phyloP scores from a whole-genome alignment of 306 rosid species.

The Corylus heterophylla region DNA sequence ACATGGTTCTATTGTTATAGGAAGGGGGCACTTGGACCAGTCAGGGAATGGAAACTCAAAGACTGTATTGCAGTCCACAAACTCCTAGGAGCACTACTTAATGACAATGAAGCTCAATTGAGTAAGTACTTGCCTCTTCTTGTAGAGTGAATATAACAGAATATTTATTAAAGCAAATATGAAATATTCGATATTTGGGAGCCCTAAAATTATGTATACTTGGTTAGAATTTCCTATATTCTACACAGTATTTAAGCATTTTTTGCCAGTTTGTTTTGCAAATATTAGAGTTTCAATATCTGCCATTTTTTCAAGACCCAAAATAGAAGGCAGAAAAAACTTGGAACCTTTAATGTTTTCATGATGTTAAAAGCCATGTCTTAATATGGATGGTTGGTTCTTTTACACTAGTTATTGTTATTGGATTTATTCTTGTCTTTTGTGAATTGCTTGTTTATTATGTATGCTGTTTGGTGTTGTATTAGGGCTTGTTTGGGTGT shows the following conservation, averaged over 20 bases:
- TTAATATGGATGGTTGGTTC: neutral
- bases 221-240: conserved; percentile 4
- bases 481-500: too few species aligned
- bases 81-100: conserved; percentile 64
- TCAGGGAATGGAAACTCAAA: conserved; percentile 70
- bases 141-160: neutral
- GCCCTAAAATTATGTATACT: neutral
- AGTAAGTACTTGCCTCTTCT: conserved; percentile 48
- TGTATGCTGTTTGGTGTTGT: neutral
- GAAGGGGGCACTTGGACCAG: conserved; percentile 72
- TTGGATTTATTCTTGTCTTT: neutral
- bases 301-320: neutral
- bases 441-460: neutral
- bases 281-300: neutral
- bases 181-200: neutral
- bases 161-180: neutral
- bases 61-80: conserved; percentile 78
- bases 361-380: neutral
- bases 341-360: neutral
- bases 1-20: conserved; percentile 35
- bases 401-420: neutral
- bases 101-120: conserved; percentile 61
- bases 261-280: neutral
- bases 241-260: neutral
- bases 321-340: neutral